Conservation (phyloP, 768 basidiomycete genomes). For the Mycena maculata region DNA sequence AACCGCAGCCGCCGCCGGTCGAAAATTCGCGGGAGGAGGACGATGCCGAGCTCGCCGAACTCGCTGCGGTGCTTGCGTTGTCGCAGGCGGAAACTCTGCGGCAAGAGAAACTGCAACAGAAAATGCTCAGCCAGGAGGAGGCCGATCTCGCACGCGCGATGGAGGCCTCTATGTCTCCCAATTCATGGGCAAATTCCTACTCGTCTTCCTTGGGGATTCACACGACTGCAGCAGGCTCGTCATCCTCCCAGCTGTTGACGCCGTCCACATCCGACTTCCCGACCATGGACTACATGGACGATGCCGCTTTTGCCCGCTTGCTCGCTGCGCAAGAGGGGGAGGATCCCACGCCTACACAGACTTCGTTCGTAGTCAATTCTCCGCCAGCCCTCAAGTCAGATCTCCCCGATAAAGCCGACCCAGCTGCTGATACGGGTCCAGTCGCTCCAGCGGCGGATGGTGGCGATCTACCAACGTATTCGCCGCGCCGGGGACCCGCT, state of each 20-base stretch:
- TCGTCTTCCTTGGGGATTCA: slow-evolving; percentile 25
- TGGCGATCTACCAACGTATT: slow-evolving; percentile 19
- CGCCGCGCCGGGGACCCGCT: slow-evolving; percentile 2
- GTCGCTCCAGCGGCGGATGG: neutral
- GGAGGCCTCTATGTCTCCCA: slow-evolving; percentile 57
- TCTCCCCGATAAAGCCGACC: neutral
- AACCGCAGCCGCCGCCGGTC: neutral
- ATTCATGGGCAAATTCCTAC: slow-evolving; percentile 29
- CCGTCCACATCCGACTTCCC: slow-evolving; percentile 10
- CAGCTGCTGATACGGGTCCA: neutral
- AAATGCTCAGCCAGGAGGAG: slow-evolving; percentile 63
- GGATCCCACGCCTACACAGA: slow-evolving; percentile 25
- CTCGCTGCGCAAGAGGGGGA: slow-evolving; percentile 27
- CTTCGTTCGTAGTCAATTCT: slow-evolving; percentile 17
- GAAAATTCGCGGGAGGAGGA: slow-evolving; percentile 44
- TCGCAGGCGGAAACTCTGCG: slow-evolving; percentile 56
- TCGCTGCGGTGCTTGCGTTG: slow-evolving; percentile 60
- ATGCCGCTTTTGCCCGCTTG: slow-evolving; percentile 31
- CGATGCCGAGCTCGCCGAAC: slow-evolving; percentile 43
- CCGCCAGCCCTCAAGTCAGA: slow-evolving; percentile 9
- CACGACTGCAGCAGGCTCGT: slow-evolving; percentile 34
- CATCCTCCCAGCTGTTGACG: slow-evolving; percentile 33
- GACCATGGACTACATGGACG: slow-evolving; percentile 27
- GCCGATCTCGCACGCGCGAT: slow-evolving; percentile 75
- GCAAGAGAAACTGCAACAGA: slow-evolving; percentile 45